Conservation (phyloP, 2,329 filamentous ascomycete species). For the Sporothrix luriei region DNA sequence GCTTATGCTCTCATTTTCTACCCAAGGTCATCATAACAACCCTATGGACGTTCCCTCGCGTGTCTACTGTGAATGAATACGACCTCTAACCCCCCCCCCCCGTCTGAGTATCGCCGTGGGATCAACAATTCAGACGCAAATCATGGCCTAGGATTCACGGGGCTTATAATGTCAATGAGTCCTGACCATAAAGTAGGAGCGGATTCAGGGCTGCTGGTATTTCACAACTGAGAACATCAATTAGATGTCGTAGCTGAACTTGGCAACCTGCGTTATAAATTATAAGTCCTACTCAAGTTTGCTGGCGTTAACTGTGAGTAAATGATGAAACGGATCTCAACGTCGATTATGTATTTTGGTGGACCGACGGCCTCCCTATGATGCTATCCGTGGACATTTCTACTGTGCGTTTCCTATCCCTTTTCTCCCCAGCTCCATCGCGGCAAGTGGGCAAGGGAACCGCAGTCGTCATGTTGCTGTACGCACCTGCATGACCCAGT, state of each 20-base stretch:
- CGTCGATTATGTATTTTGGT: too few species aligned
- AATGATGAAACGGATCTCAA: too few species aligned
- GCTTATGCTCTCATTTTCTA: background rate
- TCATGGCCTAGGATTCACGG: background rate
- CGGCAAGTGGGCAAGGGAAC: constrained; percentile 51
- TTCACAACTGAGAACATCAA: constrained; percentile 53
- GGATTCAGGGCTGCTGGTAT: constrained; percentile 53
- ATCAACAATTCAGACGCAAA: background rate
- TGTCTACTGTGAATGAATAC: background rate
- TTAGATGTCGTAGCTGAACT: constrained; percentile 55
- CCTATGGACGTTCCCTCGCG: background rate
- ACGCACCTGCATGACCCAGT: constrained; percentile 55
- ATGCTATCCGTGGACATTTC: too few species aligned
- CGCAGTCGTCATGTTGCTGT: constrained; percentile 54
- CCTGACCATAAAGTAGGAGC: constrained; percentile 54
- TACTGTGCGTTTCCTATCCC: constrained; percentile 46
- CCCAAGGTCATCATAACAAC: background rate
- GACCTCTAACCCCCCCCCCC: background rate
- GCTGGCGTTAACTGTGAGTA: constrained; percentile 55
- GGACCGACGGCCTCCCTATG: too few species aligned
- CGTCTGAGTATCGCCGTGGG: background rate
- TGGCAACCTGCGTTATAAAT: constrained; percentile 59
- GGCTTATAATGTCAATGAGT: background rate
- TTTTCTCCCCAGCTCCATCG: constrained; percentile 41
- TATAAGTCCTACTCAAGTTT: constrained; percentile 53